A percentile compares a stretch with the other conserved stretches of the same genome.
Conservation (phyloP, 371 early-diverging fungal species). For the Zychaea mexicana region DNA sequence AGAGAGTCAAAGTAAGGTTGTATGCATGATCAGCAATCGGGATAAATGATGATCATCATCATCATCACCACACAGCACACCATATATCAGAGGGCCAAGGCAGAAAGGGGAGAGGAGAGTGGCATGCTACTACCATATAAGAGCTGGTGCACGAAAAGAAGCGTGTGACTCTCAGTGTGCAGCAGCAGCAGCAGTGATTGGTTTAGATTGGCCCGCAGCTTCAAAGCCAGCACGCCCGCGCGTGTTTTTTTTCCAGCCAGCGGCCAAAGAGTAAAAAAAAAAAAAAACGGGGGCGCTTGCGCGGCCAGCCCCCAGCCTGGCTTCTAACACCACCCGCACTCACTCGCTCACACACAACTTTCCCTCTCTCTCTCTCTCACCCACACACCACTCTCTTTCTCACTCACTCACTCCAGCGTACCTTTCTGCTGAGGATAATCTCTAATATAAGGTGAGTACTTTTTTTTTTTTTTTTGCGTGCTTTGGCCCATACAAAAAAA, state of each 20-base stretch:
- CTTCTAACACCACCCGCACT: neutral
- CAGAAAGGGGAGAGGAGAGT: too few species aligned
- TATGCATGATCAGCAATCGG: too few species aligned
- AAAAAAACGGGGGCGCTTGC: neutral
- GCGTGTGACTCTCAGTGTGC: too few species aligned
- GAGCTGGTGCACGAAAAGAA: too few species aligned
- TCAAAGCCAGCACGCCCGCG: neutral
- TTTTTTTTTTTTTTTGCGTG: neutral
- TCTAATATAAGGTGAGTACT: neutral
- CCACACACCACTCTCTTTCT: neutral
- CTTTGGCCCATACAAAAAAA: neutral
- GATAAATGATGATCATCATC: too few species aligned
- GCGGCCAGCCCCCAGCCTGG: neutral
- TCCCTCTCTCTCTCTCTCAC: neutral
- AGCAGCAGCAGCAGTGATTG: too few species aligned
- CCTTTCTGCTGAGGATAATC: constrained; percentile 5
- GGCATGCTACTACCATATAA: too few species aligned
- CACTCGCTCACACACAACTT: neutral
- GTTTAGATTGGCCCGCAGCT: neutral
- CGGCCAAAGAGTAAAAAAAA: neutral
- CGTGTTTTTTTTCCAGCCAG: neutral
- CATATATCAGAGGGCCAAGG: too few species aligned
- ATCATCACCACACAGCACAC: too few species aligned
- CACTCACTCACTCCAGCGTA: constrained; percentile 1
- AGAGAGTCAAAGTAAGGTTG: too few species aligned